Base-by-base conservation (phyloP, 495 filamentous ascomycete genomes). In the Lindgomyces ingoldianus region DNA sequence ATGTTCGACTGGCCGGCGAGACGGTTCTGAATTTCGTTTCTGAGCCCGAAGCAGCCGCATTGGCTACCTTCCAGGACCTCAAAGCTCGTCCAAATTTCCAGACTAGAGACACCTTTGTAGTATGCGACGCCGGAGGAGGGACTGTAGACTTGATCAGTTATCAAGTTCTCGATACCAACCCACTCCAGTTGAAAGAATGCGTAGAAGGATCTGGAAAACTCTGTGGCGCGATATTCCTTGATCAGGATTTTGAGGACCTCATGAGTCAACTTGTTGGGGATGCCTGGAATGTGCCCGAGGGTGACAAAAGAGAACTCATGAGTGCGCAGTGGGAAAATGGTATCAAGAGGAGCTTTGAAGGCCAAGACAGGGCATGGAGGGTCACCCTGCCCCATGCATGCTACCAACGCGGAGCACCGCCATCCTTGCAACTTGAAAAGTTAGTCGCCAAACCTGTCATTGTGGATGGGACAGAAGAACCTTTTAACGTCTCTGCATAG, bases 101-200 rank as follows among this genome's bases (percentile, higher is more conserved):
- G 36, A 26, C 19, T 16, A 42, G 56, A 1, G 67, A 69, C 10
- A 44, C 48, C 8, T 57, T 56, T 45, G 42, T 59, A 1, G 50
- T 69, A 14, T 69, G 67, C 27, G 67, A 69, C 26, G 50, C 50
- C 22, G 67, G 67, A 12, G 67, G 67, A n/a, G 67, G 67, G 1
- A 69, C 67, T 9, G 63, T 69, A 44, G 63, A 67, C 44, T 8
- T 67, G 6, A 69, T 53, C 11, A 65, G 56, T 18, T 69, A 69
- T 30, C 29, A 55, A n/a, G 50, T 69, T n/a, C 2, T n/a, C 27
- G 11, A 50, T 4, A 25, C 41, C 11, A 39, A 69, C n/a, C 67
- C 67, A 33, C n/a, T 65, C 0, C 12, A 12, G 8, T 4, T 69
- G 39, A 49, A 61, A 2, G 62, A 65, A 50, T 11, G 12, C 29